Percentiles rank a stretch among this genome's conserved stretches.
Evolutionary conservation across 2,329 filamentous ascomycete species (phyloP).

Genomic region (Capronia epimyces): DNA sequence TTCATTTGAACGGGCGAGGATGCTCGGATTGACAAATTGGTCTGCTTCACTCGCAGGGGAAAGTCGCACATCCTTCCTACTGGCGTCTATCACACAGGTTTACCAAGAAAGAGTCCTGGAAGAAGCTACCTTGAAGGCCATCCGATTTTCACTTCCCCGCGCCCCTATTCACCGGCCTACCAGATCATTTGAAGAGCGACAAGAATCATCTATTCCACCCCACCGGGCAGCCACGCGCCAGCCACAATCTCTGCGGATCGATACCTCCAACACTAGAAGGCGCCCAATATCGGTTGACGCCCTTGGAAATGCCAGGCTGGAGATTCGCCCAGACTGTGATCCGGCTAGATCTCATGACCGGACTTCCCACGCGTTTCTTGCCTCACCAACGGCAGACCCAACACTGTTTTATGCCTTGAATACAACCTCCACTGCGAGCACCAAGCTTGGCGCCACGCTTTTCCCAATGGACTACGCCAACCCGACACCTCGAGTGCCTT

Average conservation of each 20-base stretch:
- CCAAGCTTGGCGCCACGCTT: constrained; percentile 25
- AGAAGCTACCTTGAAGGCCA: constrained; percentile 21
- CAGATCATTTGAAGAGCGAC: constrained; percentile 15
- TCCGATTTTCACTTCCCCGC: constrained; percentile 19
- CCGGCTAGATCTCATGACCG: constrained; percentile 4
- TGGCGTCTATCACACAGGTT: constrained; percentile 55
- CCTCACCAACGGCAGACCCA: constrained; percentile 24
- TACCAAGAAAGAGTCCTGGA: constrained; percentile 46
- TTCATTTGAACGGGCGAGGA: constrained; percentile 49
- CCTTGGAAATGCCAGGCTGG: constrained; percentile 3
- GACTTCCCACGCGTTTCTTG: constrained; percentile 11
- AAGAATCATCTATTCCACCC: constrained; percentile 1
- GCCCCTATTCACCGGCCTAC: constrained; percentile 15
- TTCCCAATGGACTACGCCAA: constrained; percentile 27
- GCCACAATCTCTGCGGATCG: constrained; percentile 16
- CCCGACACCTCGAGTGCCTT: constrained; percentile 18
- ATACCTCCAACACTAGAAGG: constrained; percentile 13
- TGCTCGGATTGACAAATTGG: constrained; percentile 54
- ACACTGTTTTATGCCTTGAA: constrained; percentile 24
- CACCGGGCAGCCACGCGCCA: constrained; percentile 7
- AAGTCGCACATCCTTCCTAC: constrained; percentile 54
- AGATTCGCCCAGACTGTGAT: constrained; percentile 17
- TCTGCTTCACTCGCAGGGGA: constrained; percentile 42
- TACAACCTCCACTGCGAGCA: constrained; percentile 24
- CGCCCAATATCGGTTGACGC: constrained; percentile 14